These are phyloP conservation scores for Magnolia changhungtana DNA, from an alignment of 164 flowering plant species.

Conservation along the genomic window DNA sequence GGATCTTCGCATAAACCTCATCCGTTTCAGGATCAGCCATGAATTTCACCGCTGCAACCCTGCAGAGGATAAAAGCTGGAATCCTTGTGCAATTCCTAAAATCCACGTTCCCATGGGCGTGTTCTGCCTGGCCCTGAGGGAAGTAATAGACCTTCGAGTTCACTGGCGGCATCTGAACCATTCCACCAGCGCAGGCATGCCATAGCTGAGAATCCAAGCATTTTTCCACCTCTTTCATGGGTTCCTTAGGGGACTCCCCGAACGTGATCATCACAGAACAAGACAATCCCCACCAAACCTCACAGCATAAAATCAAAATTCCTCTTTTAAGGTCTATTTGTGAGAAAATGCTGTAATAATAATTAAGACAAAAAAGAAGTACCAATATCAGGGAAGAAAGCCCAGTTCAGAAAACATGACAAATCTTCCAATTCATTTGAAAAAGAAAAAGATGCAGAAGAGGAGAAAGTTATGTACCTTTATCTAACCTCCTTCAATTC, in stretches of 20 bases:
- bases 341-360: neutral
- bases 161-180: slow-evolving; percentile 81
- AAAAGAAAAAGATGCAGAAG: neutral
- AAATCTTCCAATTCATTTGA: neutral
- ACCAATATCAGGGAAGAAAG: neutral
- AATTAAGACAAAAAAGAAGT: neutral
- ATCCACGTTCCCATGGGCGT: slow-evolving; percentile 49
- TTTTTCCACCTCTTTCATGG: slow-evolving; percentile 50
- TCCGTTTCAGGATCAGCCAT: slow-evolving; percentile 84
- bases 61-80: slow-evolving; percentile 57
- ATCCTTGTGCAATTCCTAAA: slow-evolving; percentile 34
- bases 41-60: slow-evolving; percentile 56
- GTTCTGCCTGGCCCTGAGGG: slow-evolving; percentile 95
- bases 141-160: slow-evolving; percentile 76
- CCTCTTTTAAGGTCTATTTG: neutral
- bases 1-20: slow-evolving; percentile 72
- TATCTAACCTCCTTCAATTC: neutral
- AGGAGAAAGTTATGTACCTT: neutral
- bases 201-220: slow-evolving; percentile 86
- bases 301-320: neutral
- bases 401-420: neutral
- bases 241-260: slow-evolving; percentile 10
- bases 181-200: slow-evolving; percentile 98
- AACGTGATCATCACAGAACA: slow-evolving; percentile 13
- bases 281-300: neutral